These are phyloP conservation scores for Tuber magnatum DNA, from an alignment of 495 filamentous ascomycete genomes.

Conservation along the genomic window DNA sequence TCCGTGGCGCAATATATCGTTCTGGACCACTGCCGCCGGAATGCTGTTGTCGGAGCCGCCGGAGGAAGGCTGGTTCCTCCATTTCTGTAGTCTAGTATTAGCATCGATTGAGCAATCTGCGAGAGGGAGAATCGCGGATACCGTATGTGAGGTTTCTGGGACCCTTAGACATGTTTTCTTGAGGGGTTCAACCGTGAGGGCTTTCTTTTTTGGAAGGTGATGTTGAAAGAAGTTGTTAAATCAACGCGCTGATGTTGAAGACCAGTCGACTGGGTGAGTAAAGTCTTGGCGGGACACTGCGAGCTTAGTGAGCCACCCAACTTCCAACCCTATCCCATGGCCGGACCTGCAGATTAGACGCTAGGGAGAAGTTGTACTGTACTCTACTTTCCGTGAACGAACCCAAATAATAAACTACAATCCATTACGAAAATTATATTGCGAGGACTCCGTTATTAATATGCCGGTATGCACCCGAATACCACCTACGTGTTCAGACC, in stretches of 20 bases:
- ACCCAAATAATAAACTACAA: neutral
- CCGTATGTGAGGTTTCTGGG: slow-evolving; percentile 47
- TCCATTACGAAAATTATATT: neutral
- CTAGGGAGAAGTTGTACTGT: neutral
- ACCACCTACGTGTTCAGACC: neutral
- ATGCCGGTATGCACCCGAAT: neutral
- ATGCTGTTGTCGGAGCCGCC: slow-evolving; percentile 44
- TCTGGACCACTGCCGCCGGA: slow-evolving; percentile 43
- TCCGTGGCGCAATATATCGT: slow-evolving; percentile 44
- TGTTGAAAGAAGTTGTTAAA: neutral
- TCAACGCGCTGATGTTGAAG: slow-evolving; percentile 5
- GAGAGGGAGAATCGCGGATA: slow-evolving; percentile 7
- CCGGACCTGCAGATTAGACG: neutral
- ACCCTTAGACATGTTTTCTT: slow-evolving; percentile 43
- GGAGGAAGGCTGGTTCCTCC: slow-evolving; percentile 43
- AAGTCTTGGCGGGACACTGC: slow-evolving; percentile 13
- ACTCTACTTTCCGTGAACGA: neutral
- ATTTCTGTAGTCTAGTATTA: slow-evolving; percentile 39
- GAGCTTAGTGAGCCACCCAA: neutral
- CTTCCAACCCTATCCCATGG: neutral
- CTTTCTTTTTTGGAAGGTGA: neutral
- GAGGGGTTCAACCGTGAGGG: neutral
- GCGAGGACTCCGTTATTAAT: neutral
- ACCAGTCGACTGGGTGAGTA: slow-evolving; percentile 3
- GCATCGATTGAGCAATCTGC: neutral